phyloP scores from a whole-genome alignment of 192 early-diverging fungal species.

The Coemansia sp. region DNA sequence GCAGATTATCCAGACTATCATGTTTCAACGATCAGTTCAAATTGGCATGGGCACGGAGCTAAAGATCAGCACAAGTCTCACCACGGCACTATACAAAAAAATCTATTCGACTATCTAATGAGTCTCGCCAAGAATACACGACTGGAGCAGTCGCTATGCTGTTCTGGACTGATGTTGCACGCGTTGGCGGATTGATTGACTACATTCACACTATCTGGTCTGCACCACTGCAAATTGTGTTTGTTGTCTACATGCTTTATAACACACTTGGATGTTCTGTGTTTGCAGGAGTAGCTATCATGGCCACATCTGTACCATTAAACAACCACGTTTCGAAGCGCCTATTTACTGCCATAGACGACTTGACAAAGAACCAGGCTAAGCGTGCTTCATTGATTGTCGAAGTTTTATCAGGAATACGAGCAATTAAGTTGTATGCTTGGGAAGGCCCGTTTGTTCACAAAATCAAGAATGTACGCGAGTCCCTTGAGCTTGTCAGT shows the following conservation, averaged over 20 bases:
- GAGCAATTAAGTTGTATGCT: conserved; percentile 98
- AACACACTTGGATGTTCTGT: conserved; percentile 77
- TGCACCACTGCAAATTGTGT: conserved; percentile 74
- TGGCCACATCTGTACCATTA: conserved; percentile 78
- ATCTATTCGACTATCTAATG: conserved; percentile 75
- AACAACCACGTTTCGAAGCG: conserved; percentile 67
- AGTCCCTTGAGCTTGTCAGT: conserved; percentile 76
- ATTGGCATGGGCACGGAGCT: conserved; percentile 71
- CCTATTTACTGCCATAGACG: conserved; percentile 69
- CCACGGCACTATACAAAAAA: conserved; percentile 87
- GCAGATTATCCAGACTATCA: conserved; percentile 71
- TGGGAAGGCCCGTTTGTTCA: conserved; percentile 84
- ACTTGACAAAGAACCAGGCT: conserved; percentile 87
- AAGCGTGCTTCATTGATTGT: conserved; percentile 70
- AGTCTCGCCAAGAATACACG: conserved; percentile 74
- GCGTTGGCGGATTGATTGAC: conserved; percentile 64
- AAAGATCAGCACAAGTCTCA: conserved; percentile 68
- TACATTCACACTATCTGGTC: conserved; percentile 77
- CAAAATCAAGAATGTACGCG: conserved; percentile 63
- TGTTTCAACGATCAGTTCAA: conserved; percentile 89
- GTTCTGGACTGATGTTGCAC: conserved; percentile 67
- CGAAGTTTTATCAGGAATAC: conserved; percentile 87
- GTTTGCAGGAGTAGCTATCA: conserved; percentile 82
- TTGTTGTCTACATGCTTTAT: conserved; percentile 78
- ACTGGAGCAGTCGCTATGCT: conserved; percentile 72